A percentile compares a stretch with the other conserved stretches of the same genome.
phyloP scores from a whole-genome alignment of 208 protist species.

The Trypanosoma cruzi region DNA sequence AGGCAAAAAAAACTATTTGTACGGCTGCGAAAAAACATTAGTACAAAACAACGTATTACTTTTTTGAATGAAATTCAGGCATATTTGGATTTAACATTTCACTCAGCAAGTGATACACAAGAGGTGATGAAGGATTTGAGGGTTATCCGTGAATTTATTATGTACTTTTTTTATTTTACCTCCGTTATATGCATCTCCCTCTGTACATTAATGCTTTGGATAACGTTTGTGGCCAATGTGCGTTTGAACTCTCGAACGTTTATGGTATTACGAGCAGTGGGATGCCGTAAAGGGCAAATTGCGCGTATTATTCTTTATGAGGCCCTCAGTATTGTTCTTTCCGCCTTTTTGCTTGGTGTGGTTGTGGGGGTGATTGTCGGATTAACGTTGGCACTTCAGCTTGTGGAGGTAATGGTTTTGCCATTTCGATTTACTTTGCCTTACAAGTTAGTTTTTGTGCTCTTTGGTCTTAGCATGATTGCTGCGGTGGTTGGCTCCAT shows the following conservation, averaged over 20 bases:
- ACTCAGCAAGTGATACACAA: slow-evolving; percentile 47
- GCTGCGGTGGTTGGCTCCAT: slow-evolving; percentile 88
- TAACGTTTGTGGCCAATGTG: slow-evolving; percentile 96
- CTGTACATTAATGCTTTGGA: slow-evolving; percentile 96
- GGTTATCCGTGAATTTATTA: slow-evolving; percentile 67
- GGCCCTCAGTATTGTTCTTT: slow-evolving; percentile 91
- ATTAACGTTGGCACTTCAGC: slow-evolving; percentile 84
- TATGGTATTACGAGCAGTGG: slow-evolving; percentile 94
- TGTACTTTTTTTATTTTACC: slow-evolving; percentile 96
- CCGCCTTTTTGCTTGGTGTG: slow-evolving; percentile 85
- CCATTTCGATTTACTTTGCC: slow-evolving; percentile 93
- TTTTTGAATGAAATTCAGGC: slow-evolving; percentile 90
- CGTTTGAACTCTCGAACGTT: slow-evolving; percentile 95
- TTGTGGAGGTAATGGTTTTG: slow-evolving; percentile 87
- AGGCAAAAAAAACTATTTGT: slow-evolving; percentile 70
- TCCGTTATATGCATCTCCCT: slow-evolving; percentile 87
- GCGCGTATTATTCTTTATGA: slow-evolving; percentile 95
- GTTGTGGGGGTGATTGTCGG: slow-evolving; percentile 76
- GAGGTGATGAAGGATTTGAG: slow-evolving; percentile 42
- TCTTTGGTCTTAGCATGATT: slow-evolving; percentile 75
- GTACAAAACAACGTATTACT: slow-evolving; percentile 37
- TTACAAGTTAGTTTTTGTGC: slow-evolving; percentile 72
- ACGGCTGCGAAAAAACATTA: slow-evolving; percentile 41
- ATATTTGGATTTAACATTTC: slow-evolving; percentile 52
- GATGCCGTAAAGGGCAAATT: slow-evolving; percentile 83